These are phyloP conservation scores for Neoboletus magnificus DNA, from an alignment of 768 basidiomycete genomes.

Conservation along the genomic window DNA sequence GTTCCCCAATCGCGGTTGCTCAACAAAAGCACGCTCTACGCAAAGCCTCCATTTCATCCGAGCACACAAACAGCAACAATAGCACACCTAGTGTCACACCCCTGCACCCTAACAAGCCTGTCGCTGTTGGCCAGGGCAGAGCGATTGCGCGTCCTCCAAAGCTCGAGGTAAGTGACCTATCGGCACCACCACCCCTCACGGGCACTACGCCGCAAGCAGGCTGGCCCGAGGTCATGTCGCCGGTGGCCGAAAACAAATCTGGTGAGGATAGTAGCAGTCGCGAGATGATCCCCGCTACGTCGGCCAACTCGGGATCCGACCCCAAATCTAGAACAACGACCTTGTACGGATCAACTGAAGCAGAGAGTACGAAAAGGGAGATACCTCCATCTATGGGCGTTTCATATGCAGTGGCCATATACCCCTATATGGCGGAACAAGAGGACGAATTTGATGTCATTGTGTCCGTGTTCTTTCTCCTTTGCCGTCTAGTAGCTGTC, in stretches of 20 bases:
- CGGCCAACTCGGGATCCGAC: constrained; percentile 31
- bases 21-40: constrained; percentile 93
- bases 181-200: constrained; percentile 51
- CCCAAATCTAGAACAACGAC: constrained; percentile 18
- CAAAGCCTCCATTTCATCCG: constrained; percentile 55
- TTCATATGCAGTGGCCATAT: constrained; percentile 96
- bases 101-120: constrained; percentile 23
- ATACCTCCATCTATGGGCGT: constrained; percentile 51
- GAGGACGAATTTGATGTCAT: constrained; percentile 98
- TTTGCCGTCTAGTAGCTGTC: neutral
- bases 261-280: constrained; percentile 43
- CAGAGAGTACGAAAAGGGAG: constrained; percentile 39
- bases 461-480: constrained; percentile 58
- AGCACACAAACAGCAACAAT: constrained; percentile 16
- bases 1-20: constrained; percentile 94
- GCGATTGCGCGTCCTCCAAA: constrained; percentile 57
- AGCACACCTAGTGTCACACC: constrained; percentile 19
- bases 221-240: constrained; percentile 75
- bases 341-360: constrained; percentile 22
- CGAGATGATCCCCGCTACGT: constrained; percentile 35
- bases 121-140: constrained; percentile 30
- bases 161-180: constrained; percentile 66
- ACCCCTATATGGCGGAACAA: constrained; percentile 98
- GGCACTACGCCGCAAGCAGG: constrained; percentile 64
- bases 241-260: constrained; percentile 45